These are phyloP conservation scores for Phyllosticta citribraziliensis DNA, from an alignment of 2,329 filamentous ascomycete species.

Conservation along the genomic window DNA sequence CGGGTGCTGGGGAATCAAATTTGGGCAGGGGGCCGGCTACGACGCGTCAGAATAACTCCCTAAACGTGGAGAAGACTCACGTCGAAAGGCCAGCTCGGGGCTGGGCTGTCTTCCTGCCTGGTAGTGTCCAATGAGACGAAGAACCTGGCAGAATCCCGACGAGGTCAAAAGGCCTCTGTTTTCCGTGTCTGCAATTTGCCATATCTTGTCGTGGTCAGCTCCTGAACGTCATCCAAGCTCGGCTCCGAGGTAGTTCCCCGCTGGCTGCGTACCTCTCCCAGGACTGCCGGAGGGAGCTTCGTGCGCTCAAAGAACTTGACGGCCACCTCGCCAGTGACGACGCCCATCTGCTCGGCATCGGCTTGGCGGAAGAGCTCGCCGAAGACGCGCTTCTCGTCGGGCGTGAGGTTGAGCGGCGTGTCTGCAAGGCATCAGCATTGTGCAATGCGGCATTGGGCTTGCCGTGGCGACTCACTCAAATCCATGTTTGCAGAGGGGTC, in stretches of 20 bases:
- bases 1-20: constrained; percentile 62
- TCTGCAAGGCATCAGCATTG: constrained; percentile 12
- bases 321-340: constrained; percentile 90
- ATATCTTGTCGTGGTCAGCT: constrained; percentile 55
- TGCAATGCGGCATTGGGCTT: constrained; percentile 15
- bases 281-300: constrained; percentile 68
- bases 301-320: constrained; percentile 99
- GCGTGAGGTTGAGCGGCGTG: constrained; percentile 71
- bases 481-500: constrained; percentile 25
- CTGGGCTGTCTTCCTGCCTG: constrained; percentile 79
- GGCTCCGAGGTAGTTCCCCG: neutral
- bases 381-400: constrained; percentile 90
- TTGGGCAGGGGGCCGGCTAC: constrained; percentile 73
- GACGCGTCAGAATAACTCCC: constrained; percentile 9
- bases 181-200: constrained; percentile 96
- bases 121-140: constrained; percentile 90
- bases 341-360: constrained; percentile 81
- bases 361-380: constrained; percentile 88
- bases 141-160: constrained; percentile 82
- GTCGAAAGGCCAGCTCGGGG: constrained; percentile 70
- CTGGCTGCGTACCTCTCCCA: constrained; percentile 47
- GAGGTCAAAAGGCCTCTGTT: constrained; percentile 91
- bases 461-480: constrained; percentile 20
- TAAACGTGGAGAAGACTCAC: constrained; percentile 30
- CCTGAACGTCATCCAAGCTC: neutral